Evolutionary conservation across 371 early-diverging fungal species (phyloP).

Genomic region (Haplosporangium sp.): DNA sequence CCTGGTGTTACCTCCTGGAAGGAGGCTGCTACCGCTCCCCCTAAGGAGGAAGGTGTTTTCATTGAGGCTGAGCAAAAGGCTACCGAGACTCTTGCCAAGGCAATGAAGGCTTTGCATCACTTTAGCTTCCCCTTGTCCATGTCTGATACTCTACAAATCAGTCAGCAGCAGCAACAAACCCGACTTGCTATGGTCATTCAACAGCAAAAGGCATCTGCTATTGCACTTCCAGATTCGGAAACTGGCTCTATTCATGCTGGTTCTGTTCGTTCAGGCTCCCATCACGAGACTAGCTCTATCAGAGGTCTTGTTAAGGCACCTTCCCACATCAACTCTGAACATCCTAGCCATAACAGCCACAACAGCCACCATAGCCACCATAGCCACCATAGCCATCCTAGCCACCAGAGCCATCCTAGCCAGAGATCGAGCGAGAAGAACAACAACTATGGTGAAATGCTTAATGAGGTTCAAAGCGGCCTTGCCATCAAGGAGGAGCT

Average conservation of each 20-base stretch:
- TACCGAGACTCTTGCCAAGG: constrained; percentile 46
- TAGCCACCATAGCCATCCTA: too few species aligned
- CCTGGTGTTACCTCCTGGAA: constrained; percentile 29
- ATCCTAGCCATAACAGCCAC: too few species aligned
- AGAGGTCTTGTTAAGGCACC: background rate
- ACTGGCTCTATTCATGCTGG: background rate
- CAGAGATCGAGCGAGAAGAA: constrained; percentile 64
- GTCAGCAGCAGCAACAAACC: constrained; percentile 35
- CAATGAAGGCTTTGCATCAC: constrained; percentile 53
- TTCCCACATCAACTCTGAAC: background rate
- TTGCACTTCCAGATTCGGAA: constrained; percentile 35
- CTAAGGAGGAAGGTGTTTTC: constrained; percentile 46
- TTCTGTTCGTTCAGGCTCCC: constrained; percentile 14
- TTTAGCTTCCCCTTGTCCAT: constrained; percentile 47
- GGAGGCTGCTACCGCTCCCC: constrained; percentile 24
- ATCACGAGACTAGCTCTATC: constrained; percentile 16
- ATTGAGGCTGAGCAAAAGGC: constrained; percentile 54
- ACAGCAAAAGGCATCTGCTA: constrained; percentile 37
- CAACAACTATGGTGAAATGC: constrained; percentile 69
- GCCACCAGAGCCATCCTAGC: too few species aligned
- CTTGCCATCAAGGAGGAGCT: constrained; percentile 74
- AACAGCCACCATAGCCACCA: too few species aligned
- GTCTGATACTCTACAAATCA: constrained; percentile 32
- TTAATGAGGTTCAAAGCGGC: constrained; percentile 61
- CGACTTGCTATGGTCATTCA: constrained; percentile 33